Conservation (phyloP, 1,284 basidiomycete species). For the Microbotryomycetes sp. region DNA sequence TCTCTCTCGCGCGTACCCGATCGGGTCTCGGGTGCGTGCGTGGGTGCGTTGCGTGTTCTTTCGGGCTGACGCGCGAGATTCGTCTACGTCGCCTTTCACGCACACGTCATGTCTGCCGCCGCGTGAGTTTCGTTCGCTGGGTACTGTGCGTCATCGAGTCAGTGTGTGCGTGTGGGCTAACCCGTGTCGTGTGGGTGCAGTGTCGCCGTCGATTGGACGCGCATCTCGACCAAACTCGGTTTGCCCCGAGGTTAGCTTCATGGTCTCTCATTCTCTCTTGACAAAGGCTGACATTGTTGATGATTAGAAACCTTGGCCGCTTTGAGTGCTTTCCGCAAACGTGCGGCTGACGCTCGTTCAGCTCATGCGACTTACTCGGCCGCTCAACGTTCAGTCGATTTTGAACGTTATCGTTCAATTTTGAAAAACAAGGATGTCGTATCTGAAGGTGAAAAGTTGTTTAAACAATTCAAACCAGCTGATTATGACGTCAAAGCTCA, state of each 20-base stretch:
- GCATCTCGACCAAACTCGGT: constrained; percentile 81
- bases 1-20: no score
- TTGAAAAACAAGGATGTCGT: constrained; percentile 91
- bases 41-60: no score
- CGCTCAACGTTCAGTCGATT: constrained; percentile 52
- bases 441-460: constrained; percentile 83
- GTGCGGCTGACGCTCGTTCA: constrained; percentile 68
- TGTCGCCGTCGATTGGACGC: constrained; percentile 62
- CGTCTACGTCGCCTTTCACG: not conserved
- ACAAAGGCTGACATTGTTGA: no score
- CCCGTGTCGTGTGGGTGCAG: no score
- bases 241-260: constrained; percentile 70
- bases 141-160: no score
- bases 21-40: not conserved
- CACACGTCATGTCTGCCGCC: not conserved
- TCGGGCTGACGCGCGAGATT: not conserved
- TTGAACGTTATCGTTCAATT: constrained; percentile 81
- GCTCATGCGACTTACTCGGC: constrained; percentile 25
- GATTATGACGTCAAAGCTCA: constrained; percentile 91
- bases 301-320: constrained; percentile 72
- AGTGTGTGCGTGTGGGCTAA: no score
- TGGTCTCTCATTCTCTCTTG: no score
- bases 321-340: constrained; percentile 93
- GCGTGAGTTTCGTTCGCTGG: not conserved
- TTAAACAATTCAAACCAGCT: constrained; percentile 87